Base-by-base conservation (phyloP, 108 stramenopile genomes). In the Fragilaria crotonensis region DNA sequence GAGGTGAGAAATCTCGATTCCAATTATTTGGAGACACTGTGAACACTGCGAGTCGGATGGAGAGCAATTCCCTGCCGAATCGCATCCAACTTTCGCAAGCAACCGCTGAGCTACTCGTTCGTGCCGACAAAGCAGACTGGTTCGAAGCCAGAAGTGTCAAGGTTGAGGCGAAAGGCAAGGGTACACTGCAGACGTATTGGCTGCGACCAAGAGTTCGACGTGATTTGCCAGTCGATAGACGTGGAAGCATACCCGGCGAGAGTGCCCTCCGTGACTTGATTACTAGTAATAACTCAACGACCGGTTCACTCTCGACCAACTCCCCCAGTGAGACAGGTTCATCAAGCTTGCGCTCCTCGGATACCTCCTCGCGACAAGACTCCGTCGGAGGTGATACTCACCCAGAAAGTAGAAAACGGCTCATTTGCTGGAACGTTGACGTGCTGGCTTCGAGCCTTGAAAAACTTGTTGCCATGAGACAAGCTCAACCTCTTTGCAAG, bases 121-220 rank as follows among this genome's bases (percentile, higher is more conserved):
- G 25, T 3, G 59, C 59, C 2, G 59, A 46, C 11, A 60, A 60
- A 20, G 46, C 25, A 23, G 2, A 33, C 21, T 60, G 32, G 28
- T 21, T 60, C 1, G 22, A 26, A 2, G 22, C 45, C 2, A 11
- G 59, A 20, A 7, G 23, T 2, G 46, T 18, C 21, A 47, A n/a
- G 2, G 59, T 60, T 30, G 46, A 46, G 27, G 59, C 59, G 2
- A 60, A 60, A 28, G 59, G 59, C 7, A 60, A 60, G 25, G 59
- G 59, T 2, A 23, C 25, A 17, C 41, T 60, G 2, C 59, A 60
- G 46, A 60, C 45, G 14, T 79, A 47, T 61, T 77, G 76, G 76
- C 26, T 72, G 1, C 36, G 14, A 14, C 36, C n/a, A n/a, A n/a
- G n/a, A n/a, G n/a, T n/a, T n/a, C n/a, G n/a, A n/a, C n/a, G n/a